Base-by-base conservation (phyloP, 108 stramenopile species). In the Skeletonema marinoi region DNA sequence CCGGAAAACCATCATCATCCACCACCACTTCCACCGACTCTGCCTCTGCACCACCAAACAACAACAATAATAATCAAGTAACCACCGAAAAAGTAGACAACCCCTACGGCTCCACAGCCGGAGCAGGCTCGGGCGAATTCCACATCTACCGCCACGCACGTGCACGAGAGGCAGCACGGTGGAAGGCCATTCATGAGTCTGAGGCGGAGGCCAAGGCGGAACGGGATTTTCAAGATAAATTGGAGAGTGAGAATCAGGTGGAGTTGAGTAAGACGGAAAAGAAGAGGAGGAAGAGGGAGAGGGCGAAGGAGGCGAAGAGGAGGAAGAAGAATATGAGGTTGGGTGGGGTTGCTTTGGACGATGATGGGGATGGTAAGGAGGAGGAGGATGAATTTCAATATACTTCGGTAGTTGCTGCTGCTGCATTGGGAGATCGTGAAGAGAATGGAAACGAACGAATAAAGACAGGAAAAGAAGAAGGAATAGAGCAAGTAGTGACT, bases 141-240 rank as follows among this genome's bases (percentile, higher is more conserved):
- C 94, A 97, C 84, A 82, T 94, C 42, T 97, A 97, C 72, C 92
- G 96, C 16, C 94, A 94, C 66, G 92, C 94, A 3, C 89, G 96
- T 7, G 88, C 93, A 0, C 70, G 93, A 12, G 96, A 97, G 83
- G 82, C 82, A 81, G 85, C 75, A 14, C 88, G 96, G 10, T 86
- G 89, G 86, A 89, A 94, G 70, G 32, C 73, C 3, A 76, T 97
- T 17, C 80, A 93, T 60, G 85, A 70, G 13, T 41, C 68, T 1
- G 89, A 91, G 44, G 67, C 83, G 59, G 85, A 87, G 65, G 41
- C 50, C 39, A 68, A 68, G 48, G 65, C 44, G 35, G 86, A 93
- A 25, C 42, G 78, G 5, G 86, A 89, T 63, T 91, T 87, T 80
- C 72, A 76, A 32, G 17, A 60, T 10, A 75, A 83, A 54, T n/a